Percentiles rank a stretch among this genome's conserved stretches.
phyloP scores from a whole-genome alignment of 768 basidiomycete species.

The Amanita pseudoporphyria region DNA sequence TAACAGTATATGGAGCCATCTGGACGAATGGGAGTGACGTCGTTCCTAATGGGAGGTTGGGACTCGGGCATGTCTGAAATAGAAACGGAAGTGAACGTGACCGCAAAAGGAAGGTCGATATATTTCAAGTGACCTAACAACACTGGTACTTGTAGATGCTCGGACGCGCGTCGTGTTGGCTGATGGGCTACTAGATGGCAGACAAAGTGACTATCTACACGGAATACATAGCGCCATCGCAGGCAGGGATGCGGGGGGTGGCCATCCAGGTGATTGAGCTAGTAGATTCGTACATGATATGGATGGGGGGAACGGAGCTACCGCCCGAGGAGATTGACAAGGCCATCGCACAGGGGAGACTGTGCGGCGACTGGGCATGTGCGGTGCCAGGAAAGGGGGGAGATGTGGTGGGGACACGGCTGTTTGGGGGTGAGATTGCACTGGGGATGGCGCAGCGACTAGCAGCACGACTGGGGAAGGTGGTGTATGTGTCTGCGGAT shows the following conservation, averaged over 20 bases:
- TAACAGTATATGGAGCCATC: slow-evolving; percentile 26
- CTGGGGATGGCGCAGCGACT: background rate
- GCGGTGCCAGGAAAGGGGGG: slow-evolving; percentile 80
- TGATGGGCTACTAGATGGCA: background rate
- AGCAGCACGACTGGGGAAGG: background rate
- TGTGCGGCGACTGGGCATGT: slow-evolving; percentile 75
- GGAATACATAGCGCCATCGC: slow-evolving; percentile 38
- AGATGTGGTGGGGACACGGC: slow-evolving; percentile 8
- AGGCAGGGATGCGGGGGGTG: slow-evolving; percentile 44
- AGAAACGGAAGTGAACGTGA: background rate
- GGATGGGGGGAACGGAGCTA: slow-evolving; percentile 58
- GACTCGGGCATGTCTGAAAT: background rate
- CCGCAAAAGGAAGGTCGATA: background rate
- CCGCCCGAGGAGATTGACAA: slow-evolving; percentile 32
- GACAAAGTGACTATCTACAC: slow-evolving; percentile 33
- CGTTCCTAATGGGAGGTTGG: background rate
- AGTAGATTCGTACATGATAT: slow-evolving; percentile 73
- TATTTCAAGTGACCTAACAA: slow-evolving; percentile 1
- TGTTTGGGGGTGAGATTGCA: background rate
- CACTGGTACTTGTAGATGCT: background rate
- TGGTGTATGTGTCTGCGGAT: slow-evolving; percentile 32
- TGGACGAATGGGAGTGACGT: slow-evolving; percentile 16
- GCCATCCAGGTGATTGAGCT: slow-evolving; percentile 59
- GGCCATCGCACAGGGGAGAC: slow-evolving; percentile 42
- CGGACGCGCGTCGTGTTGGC: background rate